Evolutionary conservation across 257 asterid species (phyloP), one percentile per base, ranked within the genome.

Genomic region (Solanum paucissectum): DNA sequence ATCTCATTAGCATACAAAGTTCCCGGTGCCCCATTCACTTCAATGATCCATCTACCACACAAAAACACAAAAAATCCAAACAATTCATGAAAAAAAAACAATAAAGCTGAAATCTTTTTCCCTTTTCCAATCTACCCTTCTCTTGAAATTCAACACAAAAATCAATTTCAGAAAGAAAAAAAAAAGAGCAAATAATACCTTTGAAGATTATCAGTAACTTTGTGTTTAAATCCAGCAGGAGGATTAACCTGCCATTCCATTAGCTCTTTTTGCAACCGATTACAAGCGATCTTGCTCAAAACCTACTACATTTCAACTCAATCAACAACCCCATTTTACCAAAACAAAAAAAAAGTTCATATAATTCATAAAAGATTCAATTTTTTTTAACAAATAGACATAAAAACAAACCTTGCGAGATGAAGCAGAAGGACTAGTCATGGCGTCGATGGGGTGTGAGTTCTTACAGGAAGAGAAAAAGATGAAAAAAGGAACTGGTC

Each of bases 181-280:
- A 29, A 64, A 5, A 34, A 12, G 55, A 44, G 55, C 55, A 44
- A 23, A 5, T 3, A 2, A 40, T 86, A 95, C 98, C 98, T 97
- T 83, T 97, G 97, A 85, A 97, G 98, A 94, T 95, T 95, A 90
- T 95, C 99, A 84, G 98, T 95, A 62, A 90, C 94, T 89, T 90
- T 97, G 90, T 93, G 99, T 73, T 93, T 95, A 93, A 97, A 97
- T 84, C 99, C 99, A 12, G 91, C 20, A 1, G 98, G 99, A 10
- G 99, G 98, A 89, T 97, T 97, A 77, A 92, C 93, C 93, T 97
- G 99, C 99, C 99, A 97, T 93, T 97, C 99, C 89, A 92, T 91
- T 88, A 97, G 94, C 92, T 97, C 99, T 83, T 97, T 97, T 94
- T 97, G 99, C 83, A 97, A 90, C 88, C 99, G 98, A 91, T 94